Percentiles rank a stretch among this genome's conserved stretches.
Conservation (phyloP, 2,329 filamentous ascomycete genomes). For the Pseudovirgaria hyperparasitica region DNA sequence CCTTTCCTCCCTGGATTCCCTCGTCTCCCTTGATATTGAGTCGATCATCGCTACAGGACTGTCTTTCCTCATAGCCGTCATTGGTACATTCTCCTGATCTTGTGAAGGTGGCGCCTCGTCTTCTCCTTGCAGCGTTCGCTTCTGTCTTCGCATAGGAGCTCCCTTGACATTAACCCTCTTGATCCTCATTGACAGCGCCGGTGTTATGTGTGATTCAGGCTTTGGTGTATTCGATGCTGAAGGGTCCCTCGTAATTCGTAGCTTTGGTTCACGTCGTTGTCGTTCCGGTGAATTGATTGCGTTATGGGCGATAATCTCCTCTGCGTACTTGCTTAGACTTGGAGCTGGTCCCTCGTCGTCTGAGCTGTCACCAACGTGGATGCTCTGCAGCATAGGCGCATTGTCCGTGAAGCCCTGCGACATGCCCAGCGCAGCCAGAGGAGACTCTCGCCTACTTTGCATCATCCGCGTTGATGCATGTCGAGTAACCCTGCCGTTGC, state of each 20-base stretch:
- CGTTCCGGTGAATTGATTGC: constrained; percentile 28
- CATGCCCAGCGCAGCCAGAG: constrained; percentile 30
- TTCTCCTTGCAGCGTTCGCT: constrained; percentile 26
- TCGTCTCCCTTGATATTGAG: constrained; percentile 18
- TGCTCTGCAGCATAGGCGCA: constrained; percentile 34
- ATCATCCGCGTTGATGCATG: constrained; percentile 17
- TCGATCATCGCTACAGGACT: constrained; percentile 13
- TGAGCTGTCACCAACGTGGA: constrained; percentile 66
- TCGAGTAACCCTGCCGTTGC: constrained; percentile 21
- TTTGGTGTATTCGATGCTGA: constrained; percentile 25
- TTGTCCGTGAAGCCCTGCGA: constrained; percentile 33
- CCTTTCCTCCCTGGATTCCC: no score
- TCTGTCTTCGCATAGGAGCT: constrained; percentile 24
- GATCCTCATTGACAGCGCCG: constrained; percentile 26
- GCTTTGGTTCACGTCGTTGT: constrained; percentile 19
- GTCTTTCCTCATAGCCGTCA: constrained; percentile 17
- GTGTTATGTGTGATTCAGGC: constrained; percentile 23
- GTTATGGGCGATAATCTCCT: constrained; percentile 55
- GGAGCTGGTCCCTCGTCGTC: constrained; percentile 81
- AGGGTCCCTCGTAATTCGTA: constrained; percentile 23
- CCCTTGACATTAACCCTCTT: constrained; percentile 26
- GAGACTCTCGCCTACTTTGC: constrained; percentile 30
- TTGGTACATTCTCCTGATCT: constrained; percentile 75
- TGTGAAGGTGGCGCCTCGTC: constrained; percentile 32
- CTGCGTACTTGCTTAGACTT: constrained; percentile 85